Evolutionary conservation across 495 filamentous ascomycete species (phyloP), one percentile per base, ranked within the genome.

Genomic region (Penicillium canariense): DNA sequence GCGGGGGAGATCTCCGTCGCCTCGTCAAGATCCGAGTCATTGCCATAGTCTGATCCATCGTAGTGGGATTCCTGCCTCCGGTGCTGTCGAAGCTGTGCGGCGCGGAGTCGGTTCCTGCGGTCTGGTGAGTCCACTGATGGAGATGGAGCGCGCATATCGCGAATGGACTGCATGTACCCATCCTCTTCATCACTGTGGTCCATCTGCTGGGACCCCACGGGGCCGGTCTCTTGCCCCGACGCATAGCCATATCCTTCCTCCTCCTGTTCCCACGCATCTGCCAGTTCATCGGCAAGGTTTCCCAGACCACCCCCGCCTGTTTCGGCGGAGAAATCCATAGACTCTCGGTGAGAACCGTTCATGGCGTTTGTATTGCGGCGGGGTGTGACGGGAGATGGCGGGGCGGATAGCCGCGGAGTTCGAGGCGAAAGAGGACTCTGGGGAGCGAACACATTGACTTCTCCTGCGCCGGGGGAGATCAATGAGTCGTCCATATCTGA

Each of bases 261-360:
- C 38, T 86, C 85, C 40, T 84, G 78, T 51, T 83, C 85, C 74
- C 78, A 79, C 15, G 76, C 80, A 57, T 81, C 80, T 14, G 77
- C 81, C 65, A 71, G 71, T 61, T 94, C 89, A 58, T 96, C 91
- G 11, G 91, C 90, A 15, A 97, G 73, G 57, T 88, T 95, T 30
- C 90, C 91, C 17, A 94, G 71, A 0, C 89, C 89, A 28, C 59
- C 62, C 0, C 84, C 85, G 18, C 66, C 72, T 56, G 56, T 60
- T 22, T 66, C 77, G 52, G 67, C 64, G 62, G 70, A 69, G 56
- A 73, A 77, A 49, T 76, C 76, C 38, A 65, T 67, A 7, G 75
- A 78, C 54, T 66, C 70, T 20, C 72, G 65, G 7, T 70, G 61
- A 52, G 83, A 77, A 17, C 78, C 71, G 68, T 75, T 81, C 60